phyloP scores from a whole-genome alignment of 2,329 filamentous ascomycete species.

The Talaromyces verruculosus region DNA sequence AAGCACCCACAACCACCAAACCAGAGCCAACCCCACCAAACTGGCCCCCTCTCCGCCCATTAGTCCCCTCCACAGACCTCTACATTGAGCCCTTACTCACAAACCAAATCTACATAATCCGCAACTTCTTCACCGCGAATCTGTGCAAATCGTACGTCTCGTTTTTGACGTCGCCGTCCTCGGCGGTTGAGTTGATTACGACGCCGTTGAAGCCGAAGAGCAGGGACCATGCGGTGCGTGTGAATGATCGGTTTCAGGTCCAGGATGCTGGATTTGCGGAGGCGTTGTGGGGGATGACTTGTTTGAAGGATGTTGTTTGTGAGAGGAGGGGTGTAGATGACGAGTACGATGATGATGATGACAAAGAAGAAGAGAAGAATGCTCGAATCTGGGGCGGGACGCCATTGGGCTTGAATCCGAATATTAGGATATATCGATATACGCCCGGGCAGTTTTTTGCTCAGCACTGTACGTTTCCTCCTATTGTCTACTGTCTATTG shows the following conservation, averaged over 20 bases:
- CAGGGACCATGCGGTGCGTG: conserved; percentile 74
- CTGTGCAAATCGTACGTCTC: conserved; percentile 75
- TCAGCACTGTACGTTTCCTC: conserved; percentile 71
- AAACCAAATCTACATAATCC: conserved; percentile 70
- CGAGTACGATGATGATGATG: conserved; percentile 29
- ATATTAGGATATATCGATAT: conserved; percentile 88
- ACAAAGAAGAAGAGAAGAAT: conserved; percentile 4
- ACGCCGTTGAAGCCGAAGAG: conserved; percentile 73
- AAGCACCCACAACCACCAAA: neutral
- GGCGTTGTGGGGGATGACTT: conserved; percentile 74
- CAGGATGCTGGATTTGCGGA: conserved; percentile 73
- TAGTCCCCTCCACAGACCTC: conserved; percentile 66
- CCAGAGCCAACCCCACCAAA: conserved; percentile 41
- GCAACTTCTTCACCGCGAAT: conserved; percentile 70
- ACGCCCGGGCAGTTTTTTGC: conserved; percentile 85
- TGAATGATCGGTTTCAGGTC: conserved; percentile 87
- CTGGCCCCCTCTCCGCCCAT: conserved; percentile 72
- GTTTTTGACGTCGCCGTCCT: conserved; percentile 60
- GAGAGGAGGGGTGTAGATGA: conserved; percentile 31
- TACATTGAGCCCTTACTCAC: conserved; percentile 57
- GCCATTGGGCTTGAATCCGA: conserved; percentile 79
- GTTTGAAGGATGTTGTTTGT: conserved; percentile 62
- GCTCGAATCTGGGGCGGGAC: conserved; percentile 69
- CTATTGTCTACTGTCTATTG: too few relatives aligned
- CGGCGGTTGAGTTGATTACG: conserved; percentile 65